Conservation (phyloP, 2,329 filamentous ascomycete genomes). For the Exophiala phaeomuriformis region DNA sequence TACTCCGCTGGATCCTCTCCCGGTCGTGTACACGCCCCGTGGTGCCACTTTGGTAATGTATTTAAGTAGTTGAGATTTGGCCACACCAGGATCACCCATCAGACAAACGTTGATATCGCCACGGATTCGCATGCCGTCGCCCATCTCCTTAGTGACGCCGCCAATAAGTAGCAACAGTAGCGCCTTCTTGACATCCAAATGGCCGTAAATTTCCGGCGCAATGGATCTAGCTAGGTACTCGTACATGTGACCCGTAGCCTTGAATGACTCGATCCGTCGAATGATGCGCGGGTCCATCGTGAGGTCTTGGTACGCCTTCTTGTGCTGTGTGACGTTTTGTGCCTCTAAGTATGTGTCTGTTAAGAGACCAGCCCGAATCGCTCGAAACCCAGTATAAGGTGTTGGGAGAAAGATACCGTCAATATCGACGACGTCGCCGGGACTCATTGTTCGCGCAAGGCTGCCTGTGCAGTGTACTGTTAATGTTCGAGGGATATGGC, state of each 20-base stretch:
- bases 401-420: conserved; percentile 94
- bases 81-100: conserved; percentile 99
- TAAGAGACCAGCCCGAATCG: conserved; percentile 88
- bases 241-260: conserved; percentile 83
- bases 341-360: conserved; percentile 97
- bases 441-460: conserved; percentile 78
- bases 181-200: conserved; percentile 96
- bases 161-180: conserved; percentile 91
- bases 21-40: conserved; percentile 77
- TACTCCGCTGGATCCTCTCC: conserved; percentile 72
- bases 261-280: conserved; percentile 75
- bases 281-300: conserved; percentile 72
- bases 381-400: conserved; percentile 97
- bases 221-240: conserved; percentile 94
- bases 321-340: conserved; percentile 89
- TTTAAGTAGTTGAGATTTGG: conserved; percentile 95
- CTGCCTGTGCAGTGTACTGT: conserved; percentile 85
- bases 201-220: conserved; percentile 92
- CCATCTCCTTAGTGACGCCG: conserved; percentile 92
- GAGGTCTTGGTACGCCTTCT: conserved; percentile 95
- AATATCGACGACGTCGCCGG: conserved; percentile 88
- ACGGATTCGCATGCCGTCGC: conserved; percentile 97
- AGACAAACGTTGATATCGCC: conserved; percentile 98
- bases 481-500: conserved; percentile 87
- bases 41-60: conserved; percentile 98